Evolutionary conservation across 2,329 filamentous ascomycete genomes (phyloP).

Genomic region (Cercospora sesami): DNA sequence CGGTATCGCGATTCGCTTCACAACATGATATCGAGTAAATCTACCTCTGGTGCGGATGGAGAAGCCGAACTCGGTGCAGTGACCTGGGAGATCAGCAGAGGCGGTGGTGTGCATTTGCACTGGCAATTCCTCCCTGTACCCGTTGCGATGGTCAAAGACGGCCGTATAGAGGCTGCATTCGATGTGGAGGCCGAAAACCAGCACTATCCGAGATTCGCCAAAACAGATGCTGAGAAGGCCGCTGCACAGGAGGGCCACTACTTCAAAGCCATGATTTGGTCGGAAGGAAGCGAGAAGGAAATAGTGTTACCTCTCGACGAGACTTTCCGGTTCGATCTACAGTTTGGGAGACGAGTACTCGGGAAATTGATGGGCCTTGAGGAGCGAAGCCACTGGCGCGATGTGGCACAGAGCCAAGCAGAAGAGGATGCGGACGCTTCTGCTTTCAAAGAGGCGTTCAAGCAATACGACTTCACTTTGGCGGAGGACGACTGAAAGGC

Average conservation of each 20-base stretch:
- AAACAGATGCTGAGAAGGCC: constrained; percentile 24
- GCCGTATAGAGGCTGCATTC: constrained; percentile 84
- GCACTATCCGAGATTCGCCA: constrained; percentile 56
- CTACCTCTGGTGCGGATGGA: constrained; percentile 42
- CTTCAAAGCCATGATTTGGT: constrained; percentile 41
- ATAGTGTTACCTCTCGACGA: constrained; percentile 74
- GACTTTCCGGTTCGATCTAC: constrained; percentile 78
- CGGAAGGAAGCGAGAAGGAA: constrained; percentile 56
- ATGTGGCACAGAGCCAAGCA: constrained; percentile 72
- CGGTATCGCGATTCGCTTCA: constrained; percentile 76
- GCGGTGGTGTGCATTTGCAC: constrained; percentile 79
- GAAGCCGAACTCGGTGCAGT: constrained; percentile 70
- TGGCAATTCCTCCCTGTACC: constrained; percentile 90
- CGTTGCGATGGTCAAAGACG: constrained; percentile 64
- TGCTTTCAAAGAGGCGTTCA: constrained; percentile 78
- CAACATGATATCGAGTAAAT: constrained; percentile 62
- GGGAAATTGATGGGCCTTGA: constrained; percentile 84
- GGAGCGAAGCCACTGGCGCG: constrained; percentile 76
- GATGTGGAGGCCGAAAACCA: constrained; percentile 81
- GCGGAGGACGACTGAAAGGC: not conserved
- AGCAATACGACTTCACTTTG: constrained; percentile 65
- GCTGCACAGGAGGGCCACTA: constrained; percentile 36
- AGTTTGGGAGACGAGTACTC: constrained; percentile 84
- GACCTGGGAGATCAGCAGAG: constrained; percentile 88
- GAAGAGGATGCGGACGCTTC: constrained; percentile 79